phyloP scores from a whole-genome alignment of 345 rosid genomes.

The Syzygium jambos region DNA sequence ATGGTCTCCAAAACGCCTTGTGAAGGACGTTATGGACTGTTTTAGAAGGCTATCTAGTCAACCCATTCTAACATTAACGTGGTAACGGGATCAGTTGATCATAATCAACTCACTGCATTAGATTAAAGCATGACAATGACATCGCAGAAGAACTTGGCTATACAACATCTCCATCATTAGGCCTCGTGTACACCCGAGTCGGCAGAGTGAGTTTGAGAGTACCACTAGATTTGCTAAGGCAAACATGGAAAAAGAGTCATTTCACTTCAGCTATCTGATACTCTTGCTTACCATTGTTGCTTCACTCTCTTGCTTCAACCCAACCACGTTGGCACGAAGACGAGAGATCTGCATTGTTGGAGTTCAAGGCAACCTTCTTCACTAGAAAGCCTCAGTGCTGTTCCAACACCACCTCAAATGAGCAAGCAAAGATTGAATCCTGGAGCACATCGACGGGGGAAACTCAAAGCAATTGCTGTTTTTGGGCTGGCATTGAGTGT shows the following conservation, averaged over 20 bases:
- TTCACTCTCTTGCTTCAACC: neutral
- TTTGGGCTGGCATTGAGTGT: neutral
- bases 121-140: no score
- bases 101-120: no score
- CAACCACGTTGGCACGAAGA: neutral
- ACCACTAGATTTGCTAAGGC: neutral
- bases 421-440: neutral
- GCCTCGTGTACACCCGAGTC: neutral
- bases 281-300: neutral
- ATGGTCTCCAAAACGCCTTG: neutral
- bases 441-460: neutral
- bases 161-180: neutral
- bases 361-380: neutral
- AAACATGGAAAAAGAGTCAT: neutral
- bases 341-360: neutral
- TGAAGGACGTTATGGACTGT: neutral
- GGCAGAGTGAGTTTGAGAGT: neutral
- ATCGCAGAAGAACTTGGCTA: no score
- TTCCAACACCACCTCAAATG: neutral
- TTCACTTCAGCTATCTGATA: neutral
- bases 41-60: neutral
- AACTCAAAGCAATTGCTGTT: neutral
- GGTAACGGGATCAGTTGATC: neutral
- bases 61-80: neutral
- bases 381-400: neutral